Conservation (phyloP, 805 yeast species). For the Pichia cabralensis region DNA sequence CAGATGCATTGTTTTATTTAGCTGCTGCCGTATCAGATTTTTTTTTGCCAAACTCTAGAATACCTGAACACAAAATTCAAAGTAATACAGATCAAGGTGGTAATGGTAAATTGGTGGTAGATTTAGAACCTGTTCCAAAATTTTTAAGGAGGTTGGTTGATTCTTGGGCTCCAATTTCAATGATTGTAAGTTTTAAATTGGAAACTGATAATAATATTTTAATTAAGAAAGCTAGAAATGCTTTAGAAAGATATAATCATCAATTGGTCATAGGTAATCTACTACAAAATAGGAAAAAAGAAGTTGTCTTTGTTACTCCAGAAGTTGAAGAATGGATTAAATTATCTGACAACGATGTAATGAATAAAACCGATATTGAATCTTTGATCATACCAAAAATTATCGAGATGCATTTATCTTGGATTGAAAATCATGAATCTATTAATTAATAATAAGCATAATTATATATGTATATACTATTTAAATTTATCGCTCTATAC, state of each 20-base stretch:
- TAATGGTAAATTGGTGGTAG: slow-evolving; percentile 69
- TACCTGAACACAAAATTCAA: slow-evolving; percentile 94
- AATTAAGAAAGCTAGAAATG: slow-evolving; percentile 65
- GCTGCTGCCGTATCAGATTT: slow-evolving; percentile 99
- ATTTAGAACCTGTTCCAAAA: slow-evolving; percentile 93
- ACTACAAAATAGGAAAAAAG: slow-evolving; percentile 76
- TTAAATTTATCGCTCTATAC: too few species aligned
- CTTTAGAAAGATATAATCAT: slow-evolving; percentile 79
- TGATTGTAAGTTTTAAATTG: slow-evolving; percentile 88
- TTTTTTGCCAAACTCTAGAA: slow-evolving; percentile 73
- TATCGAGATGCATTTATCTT: slow-evolving; percentile 46
- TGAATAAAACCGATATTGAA: slow-evolving; percentile 54
- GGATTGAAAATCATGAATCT: slow-evolving; percentile 37
- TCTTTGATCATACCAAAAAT: slow-evolving; percentile 72
- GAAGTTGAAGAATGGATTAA: slow-evolving; percentile 41
- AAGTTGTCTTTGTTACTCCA: slow-evolving; percentile 74
- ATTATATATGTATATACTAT: too few species aligned
- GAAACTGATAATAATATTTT: slow-evolving; percentile 76
- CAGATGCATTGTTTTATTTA: slow-evolving; percentile 64
- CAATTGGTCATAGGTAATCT: slow-evolving; percentile 92
- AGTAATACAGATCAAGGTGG: slow-evolving; percentile 55
- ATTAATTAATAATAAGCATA: slow-evolving; percentile 15
- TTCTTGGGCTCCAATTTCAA: slow-evolving; percentile 89
- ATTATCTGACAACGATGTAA: slow-evolving; percentile 33
- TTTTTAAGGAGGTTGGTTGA: slow-evolving; percentile 81